A percentile compares a stretch with the other conserved stretches of the same genome.
Conservation (phyloP, 2,329 filamentous ascomycete species). For the Apiospora kogelbergensis region DNA sequence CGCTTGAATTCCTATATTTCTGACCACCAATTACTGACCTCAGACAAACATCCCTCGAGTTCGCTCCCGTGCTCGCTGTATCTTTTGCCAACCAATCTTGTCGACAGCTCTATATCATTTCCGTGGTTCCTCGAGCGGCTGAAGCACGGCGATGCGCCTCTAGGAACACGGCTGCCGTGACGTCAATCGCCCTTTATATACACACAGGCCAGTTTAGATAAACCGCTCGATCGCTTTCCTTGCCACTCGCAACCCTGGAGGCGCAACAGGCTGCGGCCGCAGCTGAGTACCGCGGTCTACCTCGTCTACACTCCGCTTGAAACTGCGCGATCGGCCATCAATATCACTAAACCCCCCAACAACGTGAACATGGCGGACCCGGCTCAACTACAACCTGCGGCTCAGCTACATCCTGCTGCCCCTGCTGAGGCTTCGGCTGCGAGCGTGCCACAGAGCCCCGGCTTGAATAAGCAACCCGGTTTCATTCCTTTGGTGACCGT, state of each 20-base stretch:
- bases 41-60: neutral
- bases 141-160: neutral
- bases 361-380: constrained; percentile 10
- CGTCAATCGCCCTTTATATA: constrained; percentile 5
- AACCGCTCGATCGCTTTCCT: neutral
- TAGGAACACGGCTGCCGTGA: neutral
- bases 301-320: neutral
- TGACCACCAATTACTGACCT: neutral
- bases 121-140: neutral
- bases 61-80: neutral
- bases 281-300: neutral
- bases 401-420: neutral
- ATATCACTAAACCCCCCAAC: neutral
- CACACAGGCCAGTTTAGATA: neutral
- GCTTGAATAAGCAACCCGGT: constrained; percentile 25
- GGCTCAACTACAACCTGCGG: neutral
- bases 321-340: neutral
- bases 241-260: neutral
- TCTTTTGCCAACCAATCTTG: neutral
- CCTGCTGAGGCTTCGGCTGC: neutral
- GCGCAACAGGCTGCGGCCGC: constrained; percentile 2
- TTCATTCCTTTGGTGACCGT: constrained; percentile 74
- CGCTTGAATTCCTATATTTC: neutral
- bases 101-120: neutral
- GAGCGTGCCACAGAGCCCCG: constrained; percentile 7